Evolutionary conservation across 2,329 filamentous ascomycete genomes (phyloP).

Genomic region (Fusarium albosuccineum): DNA sequence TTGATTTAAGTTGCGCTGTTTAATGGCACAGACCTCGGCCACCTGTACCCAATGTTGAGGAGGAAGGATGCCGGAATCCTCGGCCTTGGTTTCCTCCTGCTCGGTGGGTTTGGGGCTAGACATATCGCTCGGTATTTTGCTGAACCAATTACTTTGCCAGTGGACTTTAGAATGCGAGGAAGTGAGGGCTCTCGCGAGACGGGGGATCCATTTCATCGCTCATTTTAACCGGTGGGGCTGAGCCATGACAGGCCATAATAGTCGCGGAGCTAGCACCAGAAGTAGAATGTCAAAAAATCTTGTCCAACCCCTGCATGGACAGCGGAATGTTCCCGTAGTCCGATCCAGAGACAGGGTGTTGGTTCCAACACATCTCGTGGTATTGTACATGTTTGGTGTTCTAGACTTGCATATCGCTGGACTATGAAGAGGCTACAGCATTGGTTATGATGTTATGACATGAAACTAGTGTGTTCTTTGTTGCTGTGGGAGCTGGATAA

Average conservation of each 20-base stretch:
- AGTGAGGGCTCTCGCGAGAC: background rate
- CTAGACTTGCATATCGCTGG: no score
- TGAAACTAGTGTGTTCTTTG: no score
- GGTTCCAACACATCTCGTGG: no score
- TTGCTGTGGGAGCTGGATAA: no score
- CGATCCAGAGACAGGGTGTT: no score
- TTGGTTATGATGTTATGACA: no score
- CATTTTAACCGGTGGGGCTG: background rate
- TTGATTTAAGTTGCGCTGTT: background rate
- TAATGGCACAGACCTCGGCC: slow-evolving; percentile 15
- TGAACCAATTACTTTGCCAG: background rate
- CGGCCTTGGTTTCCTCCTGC: background rate
- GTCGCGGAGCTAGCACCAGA: background rate
- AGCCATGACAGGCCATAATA: background rate
- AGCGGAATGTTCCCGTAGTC: no score
- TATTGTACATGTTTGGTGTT: no score
- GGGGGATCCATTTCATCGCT: background rate
- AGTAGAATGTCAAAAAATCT: no score
- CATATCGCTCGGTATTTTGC: background rate
- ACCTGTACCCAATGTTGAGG: slow-evolving; percentile 33
- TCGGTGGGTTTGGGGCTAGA: background rate
- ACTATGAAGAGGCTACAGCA: no score
- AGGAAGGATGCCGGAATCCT: slow-evolving; percentile 21
- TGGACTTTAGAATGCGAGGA: background rate
- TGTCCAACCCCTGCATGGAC: no score